Evolutionary conservation across 768 basidiomycete species (phyloP).

Genomic region (Naganishia vishniacii): DNA sequence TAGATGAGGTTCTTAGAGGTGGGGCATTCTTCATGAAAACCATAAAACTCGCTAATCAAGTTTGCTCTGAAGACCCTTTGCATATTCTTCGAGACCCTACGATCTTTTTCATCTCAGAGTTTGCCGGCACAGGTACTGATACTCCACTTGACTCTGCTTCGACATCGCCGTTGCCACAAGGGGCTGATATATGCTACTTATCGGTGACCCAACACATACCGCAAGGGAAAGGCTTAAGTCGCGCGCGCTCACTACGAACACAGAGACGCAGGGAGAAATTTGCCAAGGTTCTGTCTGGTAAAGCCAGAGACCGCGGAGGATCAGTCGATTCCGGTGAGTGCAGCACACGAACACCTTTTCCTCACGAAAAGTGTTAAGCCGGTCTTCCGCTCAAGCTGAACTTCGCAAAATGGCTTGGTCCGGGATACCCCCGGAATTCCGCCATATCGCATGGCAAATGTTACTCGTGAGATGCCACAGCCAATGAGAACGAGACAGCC

Average conservation of each 20-base stretch:
- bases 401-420: conserved; percentile 90
- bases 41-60: conserved; percentile 26
- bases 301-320: conserved; percentile 49
- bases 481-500: neutral
- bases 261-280: conserved; percentile 45
- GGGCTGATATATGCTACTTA: conserved; percentile 9
- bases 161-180: conserved; percentile 40
- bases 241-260: conserved; percentile 41
- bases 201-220: conserved; percentile 21
- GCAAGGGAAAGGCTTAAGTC: conserved; percentile 24
- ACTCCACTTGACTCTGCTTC: conserved; percentile 58
- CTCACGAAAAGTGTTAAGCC: conserved; percentile 10
- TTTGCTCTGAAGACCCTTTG: conserved; percentile 31
- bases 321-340: conserved; percentile 61
- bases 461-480: conserved; percentile 62
- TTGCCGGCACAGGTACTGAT: conserved; percentile 38
- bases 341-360: conserved; percentile 51
- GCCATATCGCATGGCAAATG: conserved; percentile 90
- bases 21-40: conserved; percentile 34
- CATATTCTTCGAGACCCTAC: conserved; percentile 33
- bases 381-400: conserved; percentile 51
- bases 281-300: conserved; percentile 39
- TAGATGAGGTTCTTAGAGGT: conserved; percentile 74
- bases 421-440: conserved; percentile 78
- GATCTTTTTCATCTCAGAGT: conserved; percentile 32